Conservation (phyloP, 768 basidiomycete genomes). For the Lentinula sp. region DNA sequence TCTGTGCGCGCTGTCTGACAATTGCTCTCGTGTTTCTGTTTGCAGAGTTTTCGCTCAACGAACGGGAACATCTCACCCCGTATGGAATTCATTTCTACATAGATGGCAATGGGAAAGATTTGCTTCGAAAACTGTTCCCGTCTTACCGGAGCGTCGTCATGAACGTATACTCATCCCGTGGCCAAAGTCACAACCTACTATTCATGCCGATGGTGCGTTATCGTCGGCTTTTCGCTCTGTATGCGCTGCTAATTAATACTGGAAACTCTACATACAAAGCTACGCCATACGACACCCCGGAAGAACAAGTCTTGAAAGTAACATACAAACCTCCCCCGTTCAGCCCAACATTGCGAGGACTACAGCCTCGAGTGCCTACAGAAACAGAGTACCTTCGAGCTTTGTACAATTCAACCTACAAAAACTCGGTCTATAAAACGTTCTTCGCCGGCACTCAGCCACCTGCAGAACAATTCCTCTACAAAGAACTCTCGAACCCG, state of each 20-base stretch:
- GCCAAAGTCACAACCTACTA: constrained; percentile 49
- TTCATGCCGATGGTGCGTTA: constrained; percentile 30
- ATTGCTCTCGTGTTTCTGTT: not conserved
- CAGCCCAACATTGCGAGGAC: constrained; percentile 26
- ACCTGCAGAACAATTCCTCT: constrained; percentile 63
- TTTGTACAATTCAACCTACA: constrained; percentile 42
- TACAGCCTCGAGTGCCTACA: constrained; percentile 33
- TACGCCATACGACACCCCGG: constrained; percentile 56
- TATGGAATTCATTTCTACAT: constrained; percentile 48
- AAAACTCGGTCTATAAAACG: constrained; percentile 22
- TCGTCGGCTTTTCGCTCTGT: not conserved
- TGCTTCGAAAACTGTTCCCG: constrained; percentile 59
- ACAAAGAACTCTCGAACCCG: constrained; percentile 73
- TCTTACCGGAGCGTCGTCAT: constrained; percentile 37
- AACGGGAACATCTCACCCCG: constrained; percentile 51
- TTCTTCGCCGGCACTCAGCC: constrained; percentile 41
- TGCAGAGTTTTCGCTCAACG: constrained; percentile 75
- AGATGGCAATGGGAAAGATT: constrained; percentile 71
- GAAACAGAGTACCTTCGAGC: constrained; percentile 55
- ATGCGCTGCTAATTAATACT: no score
- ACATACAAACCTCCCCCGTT: constrained; percentile 67
- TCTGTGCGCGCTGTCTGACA: not conserved
- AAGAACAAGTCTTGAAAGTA: constrained; percentile 55
- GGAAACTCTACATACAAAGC: constrained; percentile 27
- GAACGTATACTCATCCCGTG: constrained; percentile 54